Evolutionary conservation across 2,329 filamentous ascomycete genomes (phyloP).

Genomic region (Onygenales sp.): DNA sequence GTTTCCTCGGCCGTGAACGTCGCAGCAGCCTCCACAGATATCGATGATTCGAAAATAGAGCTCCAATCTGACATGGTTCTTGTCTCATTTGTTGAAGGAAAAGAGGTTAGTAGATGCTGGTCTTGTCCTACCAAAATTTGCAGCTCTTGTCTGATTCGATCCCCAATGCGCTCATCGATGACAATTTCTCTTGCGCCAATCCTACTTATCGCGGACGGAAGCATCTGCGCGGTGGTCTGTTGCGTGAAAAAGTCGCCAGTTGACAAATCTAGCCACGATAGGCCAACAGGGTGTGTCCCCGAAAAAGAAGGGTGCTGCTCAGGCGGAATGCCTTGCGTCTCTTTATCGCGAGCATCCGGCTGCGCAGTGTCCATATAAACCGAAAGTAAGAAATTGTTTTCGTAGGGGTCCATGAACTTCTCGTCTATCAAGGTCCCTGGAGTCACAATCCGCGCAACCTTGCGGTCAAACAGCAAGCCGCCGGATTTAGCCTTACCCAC

Average conservation of each 20-base stretch:
- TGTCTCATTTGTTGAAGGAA: slow-evolving; percentile 38
- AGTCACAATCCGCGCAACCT: slow-evolving; percentile 78
- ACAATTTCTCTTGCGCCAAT: slow-evolving; percentile 80
- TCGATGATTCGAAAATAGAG: slow-evolving; percentile 64
- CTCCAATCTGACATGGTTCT: slow-evolving; percentile 56
- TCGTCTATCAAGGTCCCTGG: slow-evolving; percentile 95
- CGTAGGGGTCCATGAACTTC: slow-evolving; percentile 88
- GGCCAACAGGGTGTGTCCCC: slow-evolving; percentile 48
- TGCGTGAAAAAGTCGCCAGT: slow-evolving; percentile 93
- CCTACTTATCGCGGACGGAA: slow-evolving; percentile 74
- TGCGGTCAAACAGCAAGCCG: slow-evolving; percentile 74
- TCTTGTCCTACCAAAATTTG: slow-evolving; percentile 64
- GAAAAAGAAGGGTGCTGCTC: slow-evolving; percentile 22
- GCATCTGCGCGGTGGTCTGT: slow-evolving; percentile 55
- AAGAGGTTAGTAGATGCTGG: slow-evolving; percentile 60
- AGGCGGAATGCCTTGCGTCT: slow-evolving; percentile 14
- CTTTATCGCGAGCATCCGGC: slow-evolving; percentile 8
- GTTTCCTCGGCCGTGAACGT: slow-evolving; percentile 62
- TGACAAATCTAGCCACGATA: slow-evolving; percentile 91
- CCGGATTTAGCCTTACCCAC: slow-evolving; percentile 63
- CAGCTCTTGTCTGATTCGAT: slow-evolving; percentile 51
- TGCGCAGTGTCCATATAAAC: slow-evolving; percentile 50
- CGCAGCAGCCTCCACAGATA: slow-evolving; percentile 44
- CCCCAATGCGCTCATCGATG: slow-evolving; percentile 55
- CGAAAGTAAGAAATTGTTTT: slow-evolving; percentile 86